A percentile compares a stretch with the other conserved stretches of the same genome.
Evolutionary conservation across 768 basidiomycete species (phyloP).

Genomic region (Leccinum longicurvipes): DNA sequence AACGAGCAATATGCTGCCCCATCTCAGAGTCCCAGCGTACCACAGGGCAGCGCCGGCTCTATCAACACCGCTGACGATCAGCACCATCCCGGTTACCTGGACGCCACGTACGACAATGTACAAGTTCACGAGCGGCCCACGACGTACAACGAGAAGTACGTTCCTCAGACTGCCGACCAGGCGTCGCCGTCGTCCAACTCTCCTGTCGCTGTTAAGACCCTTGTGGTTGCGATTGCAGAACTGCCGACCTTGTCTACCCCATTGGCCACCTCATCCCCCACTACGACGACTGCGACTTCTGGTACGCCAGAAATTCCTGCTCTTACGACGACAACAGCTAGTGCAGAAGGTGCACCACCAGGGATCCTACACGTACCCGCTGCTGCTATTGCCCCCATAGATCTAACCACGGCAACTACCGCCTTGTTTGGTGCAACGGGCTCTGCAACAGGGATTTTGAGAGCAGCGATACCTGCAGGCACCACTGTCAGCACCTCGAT

Average conservation of each 20-base stretch:
- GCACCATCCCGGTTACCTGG: conserved; percentile 5
- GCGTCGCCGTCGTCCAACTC: neutral
- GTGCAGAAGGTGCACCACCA: neutral
- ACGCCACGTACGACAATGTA: conserved; percentile 5
- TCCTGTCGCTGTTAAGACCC: neutral
- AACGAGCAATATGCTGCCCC: conserved; percentile 1
- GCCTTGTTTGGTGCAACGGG: neutral
- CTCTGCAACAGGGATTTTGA: neutral
- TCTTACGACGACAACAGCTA: neutral
- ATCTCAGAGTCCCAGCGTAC: neutral
- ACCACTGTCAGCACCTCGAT: neutral
- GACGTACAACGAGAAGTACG: conserved; percentile 16
- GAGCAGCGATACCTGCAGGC: neutral
- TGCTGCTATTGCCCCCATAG: neutral
- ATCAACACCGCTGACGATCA: conserved; percentile 14
- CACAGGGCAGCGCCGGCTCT: neutral
- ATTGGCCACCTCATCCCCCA: neutral
- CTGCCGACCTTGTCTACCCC: neutral
- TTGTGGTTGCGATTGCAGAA: neutral
- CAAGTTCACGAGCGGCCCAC: conserved; percentile 21
- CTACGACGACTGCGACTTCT: neutral
- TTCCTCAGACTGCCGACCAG: neutral
- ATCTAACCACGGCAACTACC: neutral
- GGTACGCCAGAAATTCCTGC: neutral
- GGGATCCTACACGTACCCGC: neutral